phyloP scores from a whole-genome alignment of 441 rosid species.

The Pelargonium fulgidum region DNA sequence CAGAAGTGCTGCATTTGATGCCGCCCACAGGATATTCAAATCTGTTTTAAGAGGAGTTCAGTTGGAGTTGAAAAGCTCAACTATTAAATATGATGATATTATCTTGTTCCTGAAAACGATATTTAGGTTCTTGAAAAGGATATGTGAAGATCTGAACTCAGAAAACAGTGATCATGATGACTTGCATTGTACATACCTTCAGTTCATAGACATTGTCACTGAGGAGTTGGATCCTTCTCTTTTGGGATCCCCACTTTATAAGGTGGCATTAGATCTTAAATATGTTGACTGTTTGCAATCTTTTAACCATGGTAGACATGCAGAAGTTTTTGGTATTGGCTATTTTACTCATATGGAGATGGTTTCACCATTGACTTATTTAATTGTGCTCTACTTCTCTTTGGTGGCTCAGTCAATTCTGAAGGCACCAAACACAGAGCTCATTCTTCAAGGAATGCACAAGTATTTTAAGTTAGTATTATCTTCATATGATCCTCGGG shows the following conservation, averaged over 20 bases:
- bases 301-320: slow-evolving; percentile 18
- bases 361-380: slow-evolving; percentile 46
- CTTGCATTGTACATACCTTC: slow-evolving; percentile 20
- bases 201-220: slow-evolving; percentile 27
- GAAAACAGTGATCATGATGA: slow-evolving; percentile 17
- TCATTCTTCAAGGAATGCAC: slow-evolving; percentile 16
- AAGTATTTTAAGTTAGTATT: slow-evolving; percentile 27
- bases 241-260: slow-evolving; percentile 45
- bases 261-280: slow-evolving; percentile 38
- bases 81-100: slow-evolving; percentile 29
- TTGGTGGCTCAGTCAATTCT: slow-evolving; percentile 26
- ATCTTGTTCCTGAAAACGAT: slow-evolving; percentile 33
- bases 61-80: slow-evolving; percentile 30
- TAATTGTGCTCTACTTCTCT: slow-evolving; percentile 30
- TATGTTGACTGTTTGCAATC: slow-evolving; percentile 28
- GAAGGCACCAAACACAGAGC: slow-evolving; percentile 14
- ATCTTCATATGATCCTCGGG: slow-evolving; percentile 31
- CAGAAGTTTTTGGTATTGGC: slow-evolving; percentile 19
- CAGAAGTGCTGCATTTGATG: slow-evolving; percentile 30
- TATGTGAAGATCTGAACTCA: slow-evolving; percentile 24
- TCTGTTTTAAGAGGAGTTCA: slow-evolving; percentile 40
- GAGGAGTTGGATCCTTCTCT: slow-evolving; percentile 47
- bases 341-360: slow-evolving; percentile 33
- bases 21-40: slow-evolving; percentile 42
- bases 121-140: slow-evolving; percentile 31